Base-by-base conservation (phyloP, 2,329 filamentous ascomycete genomes). In the Cladophialophora carrionii region DNA sequence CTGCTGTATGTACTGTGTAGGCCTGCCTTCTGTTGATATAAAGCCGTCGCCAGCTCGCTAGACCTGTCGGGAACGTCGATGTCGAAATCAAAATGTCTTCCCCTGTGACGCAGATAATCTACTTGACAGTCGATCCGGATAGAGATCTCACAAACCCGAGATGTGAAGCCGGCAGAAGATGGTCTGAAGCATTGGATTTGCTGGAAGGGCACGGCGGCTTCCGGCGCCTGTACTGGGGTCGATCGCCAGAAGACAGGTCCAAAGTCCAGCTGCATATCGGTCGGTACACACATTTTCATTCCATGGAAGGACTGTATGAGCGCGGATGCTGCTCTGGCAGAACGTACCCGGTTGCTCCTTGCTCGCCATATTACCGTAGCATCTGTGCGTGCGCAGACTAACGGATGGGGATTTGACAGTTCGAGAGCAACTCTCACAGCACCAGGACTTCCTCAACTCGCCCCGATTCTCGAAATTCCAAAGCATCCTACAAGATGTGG, bases 231-330 rank as follows among this genome's bases (percentile, higher is more conserved):
- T 74, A 74, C 56, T 78, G 73, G 73, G 74, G 74, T 9, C 62
- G 73, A 49, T 68, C 74, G 34, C 70, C 75, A 12, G 74, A 76
- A 65, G 68, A 73, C 22, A 63, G 66, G 7, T 68, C 69, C 32
- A 71, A 74, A 37, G 71, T 75, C 7, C 73, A 77, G 63, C 64
- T 77, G 37, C 72, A 75, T 54, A 68, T 76, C 53, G 71, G 74
- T 74, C 54, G 62, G 66, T 69, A 29, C 12, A 31, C 6, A 14
- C 26, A 29, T 29, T 43, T 43, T 43, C 37, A 43, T 43, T 1
- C 20, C 20, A 24, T 26, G 12, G 4, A 12, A n/a, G 26, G 26
- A 52, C 20, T 14, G 8, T 52, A 43, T 20, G 37, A n/a, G n/a
- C 37, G 37, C 17, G 37, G 37, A 43, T n/a, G 8, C 17, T 43